Evolutionary conservation across 352 stramenopile species (phyloP).

Genomic region (Phytophthora colocasiae): DNA sequence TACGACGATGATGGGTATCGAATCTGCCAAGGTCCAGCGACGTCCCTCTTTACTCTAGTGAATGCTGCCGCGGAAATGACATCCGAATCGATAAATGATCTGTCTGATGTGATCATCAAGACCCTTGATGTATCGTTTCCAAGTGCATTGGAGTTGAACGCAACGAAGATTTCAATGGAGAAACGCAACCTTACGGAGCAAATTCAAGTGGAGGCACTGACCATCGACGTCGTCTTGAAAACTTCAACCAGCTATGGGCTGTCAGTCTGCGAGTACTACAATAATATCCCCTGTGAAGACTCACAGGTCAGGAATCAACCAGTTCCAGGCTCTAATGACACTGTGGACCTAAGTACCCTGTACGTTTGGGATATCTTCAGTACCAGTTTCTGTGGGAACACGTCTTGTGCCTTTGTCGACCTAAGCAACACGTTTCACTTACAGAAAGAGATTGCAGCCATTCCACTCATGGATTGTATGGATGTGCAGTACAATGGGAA

Average conservation of each 20-base stretch:
- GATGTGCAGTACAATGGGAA: constrained; percentile 53
- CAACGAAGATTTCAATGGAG: constrained; percentile 40
- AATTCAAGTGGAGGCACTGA: constrained; percentile 32
- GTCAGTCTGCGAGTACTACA: constrained; percentile 6
- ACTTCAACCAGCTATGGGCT: constrained; percentile 29
- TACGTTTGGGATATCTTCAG: constrained; percentile 35
- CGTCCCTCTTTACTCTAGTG: constrained; percentile 42
- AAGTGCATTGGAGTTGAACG: constrained; percentile 27
- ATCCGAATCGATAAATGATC: constrained; percentile 11
- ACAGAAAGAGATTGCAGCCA: constrained; percentile 44
- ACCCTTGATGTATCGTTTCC: constrained; percentile 44
- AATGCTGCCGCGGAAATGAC: constrained; percentile 19
- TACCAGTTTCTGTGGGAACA: constrained; percentile 40
- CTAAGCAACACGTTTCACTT: constrained; percentile 38
- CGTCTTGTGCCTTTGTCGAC: constrained; percentile 45
- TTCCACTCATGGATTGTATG: constrained; percentile 34
- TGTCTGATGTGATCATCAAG: constrained; percentile 24
- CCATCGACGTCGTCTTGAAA: constrained; percentile 38
- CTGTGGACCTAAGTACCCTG: constrained; percentile 25
- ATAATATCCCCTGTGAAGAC: neutral
- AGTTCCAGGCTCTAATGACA: constrained; percentile 13
- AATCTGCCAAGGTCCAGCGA: constrained; percentile 46
- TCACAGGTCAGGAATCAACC: neutral
- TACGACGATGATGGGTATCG: constrained; percentile 35
- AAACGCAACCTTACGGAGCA: constrained; percentile 31